A percentile compares a stretch with the other conserved stretches of the same genome.
Evolutionary conservation across 75 land plant genomes (phyloP).

Genomic region (Cupressus sempervirens): DNA sequence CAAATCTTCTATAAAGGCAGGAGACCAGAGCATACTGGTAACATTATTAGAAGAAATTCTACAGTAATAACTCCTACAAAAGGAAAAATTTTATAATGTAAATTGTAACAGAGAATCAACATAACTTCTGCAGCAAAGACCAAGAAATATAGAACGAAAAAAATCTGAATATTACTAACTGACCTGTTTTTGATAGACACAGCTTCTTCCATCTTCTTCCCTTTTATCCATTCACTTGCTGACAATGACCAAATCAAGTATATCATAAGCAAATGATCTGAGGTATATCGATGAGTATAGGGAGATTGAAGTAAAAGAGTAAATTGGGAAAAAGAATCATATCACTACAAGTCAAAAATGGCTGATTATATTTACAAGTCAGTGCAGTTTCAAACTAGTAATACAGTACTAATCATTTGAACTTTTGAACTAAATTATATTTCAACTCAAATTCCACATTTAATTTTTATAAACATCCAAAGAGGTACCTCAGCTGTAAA

Average conservation of each 20-base stretch:
- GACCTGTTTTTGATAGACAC: slow-evolving; percentile 74
- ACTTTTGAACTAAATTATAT: background rate
- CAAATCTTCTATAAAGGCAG: background rate
- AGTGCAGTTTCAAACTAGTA: background rate
- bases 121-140: background rate
- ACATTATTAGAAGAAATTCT: background rate
- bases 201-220: slow-evolving; percentile 69
- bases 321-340: background rate
- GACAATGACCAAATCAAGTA: background rate
- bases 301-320: background rate
- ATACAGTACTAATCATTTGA: background rate
- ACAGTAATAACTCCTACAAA: background rate
- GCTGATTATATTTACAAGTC: too few species aligned
- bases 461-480: background rate
- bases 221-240: slow-evolving; percentile 86
- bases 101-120: background rate
- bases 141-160: background rate
- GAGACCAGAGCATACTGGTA: background rate
- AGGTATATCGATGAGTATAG: background rate
- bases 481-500: background rate
- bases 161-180: slow-evolving; percentile 13
- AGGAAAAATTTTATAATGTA: background rate
- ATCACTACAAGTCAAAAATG: background rate
- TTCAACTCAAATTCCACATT: background rate
- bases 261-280: background rate